Evolutionary conservation across 2,329 filamentous ascomycete species (phyloP), one percentile per base, ranked within the genome.

Genomic region (Trichoderma oligosporum): DNA sequence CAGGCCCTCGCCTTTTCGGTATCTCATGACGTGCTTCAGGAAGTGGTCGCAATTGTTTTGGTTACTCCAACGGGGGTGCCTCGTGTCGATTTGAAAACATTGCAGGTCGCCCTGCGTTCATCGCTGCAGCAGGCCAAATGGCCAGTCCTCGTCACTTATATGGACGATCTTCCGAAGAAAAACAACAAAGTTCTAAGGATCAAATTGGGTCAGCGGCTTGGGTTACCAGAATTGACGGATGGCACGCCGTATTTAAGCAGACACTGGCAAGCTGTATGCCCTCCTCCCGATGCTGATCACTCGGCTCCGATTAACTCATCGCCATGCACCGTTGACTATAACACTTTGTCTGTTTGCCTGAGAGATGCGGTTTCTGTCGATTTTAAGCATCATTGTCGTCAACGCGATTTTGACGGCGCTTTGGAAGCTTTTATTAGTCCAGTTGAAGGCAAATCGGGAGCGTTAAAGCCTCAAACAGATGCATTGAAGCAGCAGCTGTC

Each of bases 181-280:
- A 82, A 83, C 67, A 81, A 81, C 70, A 84, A 84, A 62, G 70
- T 82, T n/a, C 68, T 82, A 20, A 76, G 81, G 2, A 80, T 82
- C 63, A 77, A 73, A 60, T 68, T 84, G 4, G 76, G 72, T 0
- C 73, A 82, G 55, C 72, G 81, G 3, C 67, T 83, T 4, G 65
- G 67, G 2, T 62, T 83, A 14, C 70, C 73, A 0, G 68, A 73
- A 2, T 60, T 82, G 8, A 75, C 73, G 0, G 78, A 82, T 25
- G 67, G 71, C 4, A 77, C 72, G 4, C 69, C 72, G 2, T 73
- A 76, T 51, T 65, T 74, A 0, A 65, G 71, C 4, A 71, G 77
- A n/a, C 79, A 83, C 60, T 80, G 73, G 66, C 73, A 81, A 54
- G 80, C 77, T 0, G 62, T 64, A 4, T 82, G 78, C 57, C 79